These are phyloP conservation scores for Conticribra weissflogii DNA, from an alignment of 108 stramenopile species.

Conservation along the genomic window DNA sequence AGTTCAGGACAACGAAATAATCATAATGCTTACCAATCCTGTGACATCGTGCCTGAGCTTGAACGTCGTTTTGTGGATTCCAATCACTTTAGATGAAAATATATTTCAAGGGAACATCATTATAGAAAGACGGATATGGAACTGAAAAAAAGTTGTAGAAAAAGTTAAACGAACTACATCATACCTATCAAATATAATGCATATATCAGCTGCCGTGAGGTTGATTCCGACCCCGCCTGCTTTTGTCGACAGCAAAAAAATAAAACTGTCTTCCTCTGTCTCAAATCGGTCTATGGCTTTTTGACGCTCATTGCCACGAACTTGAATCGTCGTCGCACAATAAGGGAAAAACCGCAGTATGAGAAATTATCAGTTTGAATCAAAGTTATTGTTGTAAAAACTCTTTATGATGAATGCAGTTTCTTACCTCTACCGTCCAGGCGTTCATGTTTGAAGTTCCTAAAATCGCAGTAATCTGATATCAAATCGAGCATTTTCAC, in stretches of 20 bases:
- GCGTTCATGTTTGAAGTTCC: slow-evolving; percentile 88
- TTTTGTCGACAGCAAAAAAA: slow-evolving; percentile 91
- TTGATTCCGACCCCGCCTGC: slow-evolving; percentile 99
- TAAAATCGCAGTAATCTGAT: slow-evolving; percentile 90
- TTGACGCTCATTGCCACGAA: slow-evolving; percentile 95
- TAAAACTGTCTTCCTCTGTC: slow-evolving; percentile 81
- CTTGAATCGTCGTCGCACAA: slow-evolving; percentile 18
- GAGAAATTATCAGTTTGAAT: too few relatives aligned
- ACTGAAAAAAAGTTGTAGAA: background rate
- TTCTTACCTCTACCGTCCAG: slow-evolving; percentile 67
- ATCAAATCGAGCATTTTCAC: slow-evolving; percentile 96
- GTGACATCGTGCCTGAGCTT: slow-evolving; percentile 98
- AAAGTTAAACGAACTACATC: slow-evolving; percentile 1
- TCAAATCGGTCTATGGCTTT: slow-evolving; percentile 99
- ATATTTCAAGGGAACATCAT: slow-evolving; percentile 80
- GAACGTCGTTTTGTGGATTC: slow-evolving; percentile 99
- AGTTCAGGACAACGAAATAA: too few relatives aligned
- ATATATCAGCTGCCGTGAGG: slow-evolving; percentile 94
- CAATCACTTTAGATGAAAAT: slow-evolving; percentile 95
- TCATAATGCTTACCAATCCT: slow-evolving; percentile 94
- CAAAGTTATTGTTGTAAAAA: too few relatives aligned
- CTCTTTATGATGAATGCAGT: too few relatives aligned
- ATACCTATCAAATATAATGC: slow-evolving; percentile 54
- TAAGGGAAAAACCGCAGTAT: background rate
- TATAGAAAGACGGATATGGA: too few relatives aligned